Base-by-base conservation (phyloP, 768 basidiomycete genomes). In the Hypholoma fasciculare region DNA sequence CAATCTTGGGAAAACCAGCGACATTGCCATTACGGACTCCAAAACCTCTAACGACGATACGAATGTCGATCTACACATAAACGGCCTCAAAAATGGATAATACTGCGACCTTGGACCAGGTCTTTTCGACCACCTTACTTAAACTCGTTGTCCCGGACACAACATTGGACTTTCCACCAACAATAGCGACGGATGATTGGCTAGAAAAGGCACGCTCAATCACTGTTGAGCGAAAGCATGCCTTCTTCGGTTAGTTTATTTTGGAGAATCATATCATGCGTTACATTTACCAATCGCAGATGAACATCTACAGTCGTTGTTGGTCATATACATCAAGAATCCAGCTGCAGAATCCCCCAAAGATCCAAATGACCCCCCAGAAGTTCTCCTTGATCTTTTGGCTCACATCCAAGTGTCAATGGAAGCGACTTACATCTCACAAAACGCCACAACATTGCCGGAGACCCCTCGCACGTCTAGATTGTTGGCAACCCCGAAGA, bases 341-440 rank as follows among this genome's bases (percentile, higher is more conserved):
- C 85, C 88, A 19, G 65, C 74, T 0, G 66, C 74, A 9, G 68
- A 72, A n/a, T 54, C 61, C 9, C 69, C 74, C 12, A 69, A 66
- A 42, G 73, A 77, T 50, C 72, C 78, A 4, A 63, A 66, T 4
- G 66, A 75, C 39, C 79, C 81, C 4, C 79, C 80, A n/a, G 70
- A 74, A 44, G 60, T 68, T 20, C 73, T 92, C 27, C 74, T 90
- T 7, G 71, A 82, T 6, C 85, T 90, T 65, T 75, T 93, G 42
- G 72, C 84, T 2, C 88, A 88, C 69, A 71, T 89, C 7, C 89
- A 95, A 72, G 77, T 94, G 14, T 85, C 92, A 7, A 79, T 94
- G 47, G 92, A 94, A 56, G 90, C 92, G 1, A 86, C 85, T 2
- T 96, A 94, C 66, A 89, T 91, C 49, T 82, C 89, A 1, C 76